Base-by-base conservation (phyloP, 345 rosid species). In the Hibiscus tridactylites region DNA sequence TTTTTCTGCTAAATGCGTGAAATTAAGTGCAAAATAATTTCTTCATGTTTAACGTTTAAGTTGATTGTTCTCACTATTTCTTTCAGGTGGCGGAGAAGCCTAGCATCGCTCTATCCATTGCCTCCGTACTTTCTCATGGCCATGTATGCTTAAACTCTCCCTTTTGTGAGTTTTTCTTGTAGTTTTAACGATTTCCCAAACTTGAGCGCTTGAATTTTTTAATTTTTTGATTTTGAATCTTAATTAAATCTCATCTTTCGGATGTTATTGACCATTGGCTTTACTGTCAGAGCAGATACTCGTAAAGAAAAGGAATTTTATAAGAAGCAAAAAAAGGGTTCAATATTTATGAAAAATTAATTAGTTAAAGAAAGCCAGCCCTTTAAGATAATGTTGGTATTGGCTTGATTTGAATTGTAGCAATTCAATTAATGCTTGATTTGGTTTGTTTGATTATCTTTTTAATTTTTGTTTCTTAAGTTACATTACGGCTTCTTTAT, bases 41-140 rank as follows among this genome's bases (percentile, higher is more conserved):
- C 29, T 39, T 64, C 17, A 54, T 57, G 31, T 24, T 24, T 57
- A 9, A 6, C 24, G 15, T 71, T 39, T 44, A 3, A 56, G 56
- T 42, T 46, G 54, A 16, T 39, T 35, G 24, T 44, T 71, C 42
- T 67, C 26, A 17, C 56, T 71, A 65, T 21, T 26, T 24, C 28
- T 58, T 37, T 0, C 85, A 86, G 98, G 93, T 94, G 65, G 97
- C 98, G 11, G 98, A 94, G 87, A 94, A 94, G 89, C 98, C 97
- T 24, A 91, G 97, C 85, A 91, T 94, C 58, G 98, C 98, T 15
- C 82, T 79, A 82, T 91, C 95, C 65, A 84, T 94, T 17, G 98
- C 98, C 74, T 83, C 96, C 39, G 88, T 81, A 13, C 91, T 91
- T 79, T 90, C 96, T 16, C 85, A 71, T 61, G 95, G 94, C 75